Base-by-base conservation (phyloP, 331 rosid species). In the Malus hybrid region DNA sequence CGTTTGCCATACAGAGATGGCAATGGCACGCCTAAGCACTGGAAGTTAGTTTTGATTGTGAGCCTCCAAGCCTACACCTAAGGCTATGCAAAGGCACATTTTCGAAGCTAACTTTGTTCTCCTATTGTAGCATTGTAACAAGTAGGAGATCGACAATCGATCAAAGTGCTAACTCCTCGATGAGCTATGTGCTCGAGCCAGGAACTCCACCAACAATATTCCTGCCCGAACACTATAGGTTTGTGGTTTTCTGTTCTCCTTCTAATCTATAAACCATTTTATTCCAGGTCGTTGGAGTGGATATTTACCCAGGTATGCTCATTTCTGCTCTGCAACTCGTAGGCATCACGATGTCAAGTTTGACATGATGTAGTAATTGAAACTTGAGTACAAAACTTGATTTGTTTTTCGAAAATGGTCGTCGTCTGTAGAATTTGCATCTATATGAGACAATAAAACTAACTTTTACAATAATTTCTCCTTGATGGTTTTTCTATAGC, bases 271-370 rank as follows among this genome's bases (percentile, higher is more conserved):
- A 59, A 68, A 18, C 71, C 64, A 20, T 70, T 67, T 15, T 64
- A 52, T 73, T 20, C 14, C 81, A 93, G 98, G 98, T 93, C 82
- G 91, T 93, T 46, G 89, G 94, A 70, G 85, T 93, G 66, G 98
- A 93, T 81, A 91, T 91, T 85, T 97, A 93, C 82, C 97, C 98
- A n/a, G 98, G 98, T 90, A 86, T 62, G 76, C 74, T 85, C 69
- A 44, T 76, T 76, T 74, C 66, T n/a, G 39, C 66, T 69, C n/a
- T 52, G 6, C 59, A 31, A 22, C 52, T 44, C 48, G 13, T 22
- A 5, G 24, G 12, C 64, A 39, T 5, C 27, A 9, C 10, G 31
- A 15, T 56, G 7, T 82, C 44, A 77, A 69, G 33, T 52, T 10
- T 48, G 29, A 32, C 29, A 42, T 4, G 12, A 10, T n/a, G 24